A percentile compares a stretch with the other conserved stretches of the same genome.
Conservation (phyloP, 805 yeast species). For the Cyberlindnera saturnus region DNA sequence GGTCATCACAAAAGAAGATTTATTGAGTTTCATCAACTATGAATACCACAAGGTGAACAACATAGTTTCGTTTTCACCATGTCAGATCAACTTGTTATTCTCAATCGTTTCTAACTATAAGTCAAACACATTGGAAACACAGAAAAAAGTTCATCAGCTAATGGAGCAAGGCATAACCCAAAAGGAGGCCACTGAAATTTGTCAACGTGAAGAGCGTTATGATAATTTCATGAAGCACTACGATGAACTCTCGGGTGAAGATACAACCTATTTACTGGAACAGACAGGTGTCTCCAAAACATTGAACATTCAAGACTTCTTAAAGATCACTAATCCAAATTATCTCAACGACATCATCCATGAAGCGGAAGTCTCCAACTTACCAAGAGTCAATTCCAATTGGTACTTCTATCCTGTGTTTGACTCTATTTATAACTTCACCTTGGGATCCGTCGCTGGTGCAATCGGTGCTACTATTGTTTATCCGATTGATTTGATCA, state of each 20-base stretch:
- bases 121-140: slow-evolving; percentile 16
- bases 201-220: slow-evolving; percentile 8
- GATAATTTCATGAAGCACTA: slow-evolving; percentile 11
- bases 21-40: slow-evolving; percentile 28
- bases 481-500: slow-evolving; percentile 92
- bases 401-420: slow-evolving; percentile 57
- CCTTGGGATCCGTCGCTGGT: slow-evolving; percentile 92
- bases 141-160: slow-evolving; percentile 10
- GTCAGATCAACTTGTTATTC: slow-evolving; percentile 34
- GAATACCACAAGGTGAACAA: slow-evolving; percentile 36
- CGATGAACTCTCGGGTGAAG: slow-evolving; percentile 14
- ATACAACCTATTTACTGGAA: slow-evolving; percentile 10
- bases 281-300: slow-evolving; percentile 6
- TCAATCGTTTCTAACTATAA: slow-evolving; percentile 25
- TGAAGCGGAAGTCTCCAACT: slow-evolving; percentile 11
- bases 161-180: slow-evolving; percentile 6
- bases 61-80: slow-evolving; percentile 33
- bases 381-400: slow-evolving; percentile 22
- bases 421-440: slow-evolving; percentile 81
- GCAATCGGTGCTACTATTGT: slow-evolving; percentile 98
- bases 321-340: slow-evolving; percentile 36
- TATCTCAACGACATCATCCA: slow-evolving; percentile 24
- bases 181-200: slow-evolving; percentile 5
- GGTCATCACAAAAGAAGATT: slow-evolving; percentile 31
- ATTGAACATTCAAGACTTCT: slow-evolving; percentile 30